phyloP scores from a whole-genome alignment of 2,329 filamentous ascomycete genomes.

The Penicillium frequentans region DNA sequence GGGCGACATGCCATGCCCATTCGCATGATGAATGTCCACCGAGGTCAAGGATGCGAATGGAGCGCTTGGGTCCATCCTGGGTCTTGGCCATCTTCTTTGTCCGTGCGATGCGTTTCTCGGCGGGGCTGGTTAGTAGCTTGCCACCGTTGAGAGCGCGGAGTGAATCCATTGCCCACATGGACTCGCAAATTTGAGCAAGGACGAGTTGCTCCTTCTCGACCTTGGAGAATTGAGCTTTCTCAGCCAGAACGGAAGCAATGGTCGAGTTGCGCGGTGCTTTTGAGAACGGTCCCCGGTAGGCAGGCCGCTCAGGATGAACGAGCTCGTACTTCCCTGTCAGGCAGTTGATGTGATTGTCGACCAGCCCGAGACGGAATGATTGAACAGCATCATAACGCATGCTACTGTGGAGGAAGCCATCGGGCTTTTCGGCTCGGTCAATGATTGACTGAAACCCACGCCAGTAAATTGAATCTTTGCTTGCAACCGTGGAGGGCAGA shows the following conservation, averaged over 20 bases:
- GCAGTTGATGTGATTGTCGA: constrained; percentile 72
- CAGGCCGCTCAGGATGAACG: constrained; percentile 66
- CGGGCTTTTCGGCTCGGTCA: constrained; percentile 64
- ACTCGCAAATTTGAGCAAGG: constrained; percentile 64
- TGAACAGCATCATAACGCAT: constrained; percentile 87
- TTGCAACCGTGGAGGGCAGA: constrained; percentile 37
- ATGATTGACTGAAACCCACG: constrained; percentile 78
- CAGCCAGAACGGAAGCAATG: constrained; percentile 60
- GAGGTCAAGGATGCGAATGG: constrained; percentile 76
- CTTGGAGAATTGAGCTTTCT: constrained; percentile 39
- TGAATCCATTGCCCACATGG: constrained; percentile 64
- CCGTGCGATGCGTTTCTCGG: constrained; percentile 35
- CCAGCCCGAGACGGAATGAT: constrained; percentile 73
- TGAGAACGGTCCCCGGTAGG: constrained; percentile 68
- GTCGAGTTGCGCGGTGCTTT: constrained; percentile 71
- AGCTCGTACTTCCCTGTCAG: constrained; percentile 84
- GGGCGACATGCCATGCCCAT: constrained; percentile 93
- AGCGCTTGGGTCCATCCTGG: constrained; percentile 32
- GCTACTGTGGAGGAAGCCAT: constrained; percentile 82
- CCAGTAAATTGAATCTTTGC: constrained; percentile 79
- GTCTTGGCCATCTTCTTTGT: constrained; percentile 24
- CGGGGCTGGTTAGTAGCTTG: constrained; percentile 58
- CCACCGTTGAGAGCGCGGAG: constrained; percentile 61
- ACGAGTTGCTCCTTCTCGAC: constrained; percentile 78
- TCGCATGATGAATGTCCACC: constrained; percentile 82